Conservation (phyloP, 768 basidiomycete species). For the Rhizopogon roseolus region DNA sequence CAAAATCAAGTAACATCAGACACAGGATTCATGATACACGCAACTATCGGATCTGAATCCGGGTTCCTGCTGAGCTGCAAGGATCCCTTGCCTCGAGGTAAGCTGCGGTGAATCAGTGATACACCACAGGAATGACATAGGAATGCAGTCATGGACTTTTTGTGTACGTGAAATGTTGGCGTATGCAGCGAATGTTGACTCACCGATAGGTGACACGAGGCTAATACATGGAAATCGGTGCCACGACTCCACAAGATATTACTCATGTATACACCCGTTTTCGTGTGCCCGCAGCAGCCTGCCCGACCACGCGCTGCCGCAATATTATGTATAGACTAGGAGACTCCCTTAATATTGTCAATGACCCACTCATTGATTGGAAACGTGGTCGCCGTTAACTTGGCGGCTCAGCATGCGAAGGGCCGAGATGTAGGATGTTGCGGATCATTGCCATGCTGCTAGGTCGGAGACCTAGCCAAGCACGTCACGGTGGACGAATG, state of each 20-base stretch:
- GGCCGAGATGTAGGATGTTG: not conserved
- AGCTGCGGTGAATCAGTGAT: not conserved
- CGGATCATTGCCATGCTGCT: not conserved
- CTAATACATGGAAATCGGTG: not conserved
- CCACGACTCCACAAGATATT: not conserved
- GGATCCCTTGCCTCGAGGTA: not conserved
- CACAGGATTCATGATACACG: conserved; percentile 1
- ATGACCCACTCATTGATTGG: not conserved
- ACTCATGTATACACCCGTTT: not conserved
- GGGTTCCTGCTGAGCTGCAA: not conserved
- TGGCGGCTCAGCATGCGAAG: no score
- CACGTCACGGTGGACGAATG: not conserved
- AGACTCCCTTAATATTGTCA: not conserved
- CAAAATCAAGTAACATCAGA: not conserved
- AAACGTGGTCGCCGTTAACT: not conserved
- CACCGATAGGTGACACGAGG: not conserved
- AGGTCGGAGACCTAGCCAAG: no score
- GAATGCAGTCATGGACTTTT: not conserved
- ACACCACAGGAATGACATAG: not conserved
- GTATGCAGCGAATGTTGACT: no score
- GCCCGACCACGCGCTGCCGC: not conserved
- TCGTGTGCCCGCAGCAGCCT: not conserved
- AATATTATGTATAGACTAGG: not conserved
- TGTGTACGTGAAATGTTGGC: not conserved
- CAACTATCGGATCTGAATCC: not conserved